Conservation (phyloP, 306 rosid genomes). For the Corylus heterophylla region DNA sequence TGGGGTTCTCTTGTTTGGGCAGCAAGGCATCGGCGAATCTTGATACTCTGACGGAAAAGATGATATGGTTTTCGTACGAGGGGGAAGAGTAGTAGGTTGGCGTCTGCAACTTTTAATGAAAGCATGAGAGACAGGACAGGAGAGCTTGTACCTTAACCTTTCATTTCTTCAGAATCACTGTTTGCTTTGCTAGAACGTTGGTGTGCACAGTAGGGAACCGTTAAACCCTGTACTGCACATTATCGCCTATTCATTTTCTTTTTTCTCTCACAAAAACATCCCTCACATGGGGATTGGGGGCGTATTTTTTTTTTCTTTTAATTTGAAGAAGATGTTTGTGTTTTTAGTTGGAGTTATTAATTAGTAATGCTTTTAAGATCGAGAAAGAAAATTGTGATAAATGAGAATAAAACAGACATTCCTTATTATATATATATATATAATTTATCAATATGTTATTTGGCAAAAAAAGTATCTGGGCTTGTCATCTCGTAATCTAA, state of each 20-base stretch:
- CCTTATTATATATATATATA: too few species aligned
- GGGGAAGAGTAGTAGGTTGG: slow-evolving; percentile 14
- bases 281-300: too few species aligned
- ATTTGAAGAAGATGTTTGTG: too few species aligned
- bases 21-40: background rate
- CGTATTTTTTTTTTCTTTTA: too few species aligned
- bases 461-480: slow-evolving; percentile 1
- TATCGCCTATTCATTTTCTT: background rate
- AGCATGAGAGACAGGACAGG: slow-evolving; percentile 25
- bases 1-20: too few species aligned
- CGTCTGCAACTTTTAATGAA: slow-evolving; percentile 21
- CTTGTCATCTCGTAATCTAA: slow-evolving; percentile 14
- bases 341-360: too few species aligned
- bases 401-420: too few species aligned
- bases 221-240: slow-evolving; percentile 9
- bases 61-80: slow-evolving; percentile 30
- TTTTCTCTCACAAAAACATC: too few species aligned
- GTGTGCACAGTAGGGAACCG: slow-evolving; percentile 19
- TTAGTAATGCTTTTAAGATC: too few species aligned
- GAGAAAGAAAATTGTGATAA: too few species aligned
- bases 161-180: background rate
- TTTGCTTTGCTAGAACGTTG: slow-evolving; percentile 14
- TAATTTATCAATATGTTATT: too few species aligned
- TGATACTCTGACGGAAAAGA: background rate
- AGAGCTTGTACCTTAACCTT: background rate